Evolutionary conservation across 2,329 filamentous ascomycete species (phyloP).

Genomic region (Curvularia lunata): DNA sequence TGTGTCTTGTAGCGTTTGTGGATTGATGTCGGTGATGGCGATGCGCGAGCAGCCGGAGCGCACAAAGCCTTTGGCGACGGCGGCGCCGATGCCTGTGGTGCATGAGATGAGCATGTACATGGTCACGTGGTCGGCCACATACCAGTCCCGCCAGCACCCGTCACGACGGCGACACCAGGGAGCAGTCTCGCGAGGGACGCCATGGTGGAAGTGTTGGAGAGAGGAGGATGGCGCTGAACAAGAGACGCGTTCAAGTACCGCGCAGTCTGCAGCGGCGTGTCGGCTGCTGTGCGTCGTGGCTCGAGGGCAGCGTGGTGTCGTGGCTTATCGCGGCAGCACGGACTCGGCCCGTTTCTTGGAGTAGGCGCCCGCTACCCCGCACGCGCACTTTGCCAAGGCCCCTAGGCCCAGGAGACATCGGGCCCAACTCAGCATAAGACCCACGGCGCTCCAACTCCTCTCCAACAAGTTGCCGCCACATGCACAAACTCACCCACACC

Average conservation of each 20-base stretch:
- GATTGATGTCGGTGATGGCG: constrained; percentile 61
- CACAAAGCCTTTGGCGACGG: constrained; percentile 59
- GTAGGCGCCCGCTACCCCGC: constrained; percentile 12
- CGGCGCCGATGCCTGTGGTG: constrained; percentile 61
- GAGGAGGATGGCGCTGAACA: too few relatives aligned
- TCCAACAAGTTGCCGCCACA: constrained; percentile 28
- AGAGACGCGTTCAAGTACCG: too few relatives aligned
- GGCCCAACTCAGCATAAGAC: constrained; percentile 9
- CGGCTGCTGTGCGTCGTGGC: too few relatives aligned
- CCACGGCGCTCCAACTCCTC: constrained; percentile 18
- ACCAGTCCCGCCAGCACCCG: constrained; percentile 47
- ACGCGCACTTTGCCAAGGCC: constrained; percentile 5
- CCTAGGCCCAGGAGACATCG: constrained; percentile 3
- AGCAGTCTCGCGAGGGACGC: constrained; percentile 24
- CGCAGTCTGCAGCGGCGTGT: too few relatives aligned
- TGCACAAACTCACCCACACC: constrained; percentile 35
- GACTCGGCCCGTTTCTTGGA: background rate
- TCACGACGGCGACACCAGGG: constrained; percentile 43
- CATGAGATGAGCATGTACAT: background rate
- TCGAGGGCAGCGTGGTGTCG: too few relatives aligned
- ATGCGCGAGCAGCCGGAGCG: constrained; percentile 58
- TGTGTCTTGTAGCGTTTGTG: constrained; percentile 49
- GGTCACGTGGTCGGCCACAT: constrained; percentile 1
- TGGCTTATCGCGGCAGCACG: background rate
- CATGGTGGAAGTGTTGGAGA: constrained; percentile 9